A percentile compares a stretch with the other conserved stretches of the same genome.
These are phyloP conservation scores for Pseudonitzschia delicatissima DNA, from an alignment of 108 stramenopile genomes.

Conservation along the genomic window DNA sequence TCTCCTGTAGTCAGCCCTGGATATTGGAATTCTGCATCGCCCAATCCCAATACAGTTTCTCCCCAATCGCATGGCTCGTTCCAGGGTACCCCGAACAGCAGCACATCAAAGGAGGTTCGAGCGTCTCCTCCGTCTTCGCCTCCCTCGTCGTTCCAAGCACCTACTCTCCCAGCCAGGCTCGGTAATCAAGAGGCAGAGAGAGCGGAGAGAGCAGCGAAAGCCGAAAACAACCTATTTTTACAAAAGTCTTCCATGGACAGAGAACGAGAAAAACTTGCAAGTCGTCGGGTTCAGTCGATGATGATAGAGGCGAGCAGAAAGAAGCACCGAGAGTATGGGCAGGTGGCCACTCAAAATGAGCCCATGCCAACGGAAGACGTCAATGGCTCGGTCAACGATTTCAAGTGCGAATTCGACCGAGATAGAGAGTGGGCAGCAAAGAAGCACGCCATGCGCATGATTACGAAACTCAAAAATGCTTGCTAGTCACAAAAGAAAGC, in stretches of 20 bases:
- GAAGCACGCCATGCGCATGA: slow-evolving; percentile 21
- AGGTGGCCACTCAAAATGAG: not conserved
- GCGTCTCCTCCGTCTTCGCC: slow-evolving; percentile 6
- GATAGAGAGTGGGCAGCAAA: slow-evolving; percentile 28
- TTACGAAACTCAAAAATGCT: slow-evolving; percentile 3
- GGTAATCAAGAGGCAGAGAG: not conserved
- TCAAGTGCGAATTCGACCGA: slow-evolving; percentile 26
- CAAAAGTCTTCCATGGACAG: not conserved
- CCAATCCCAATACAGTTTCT: not conserved
- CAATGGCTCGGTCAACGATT: slow-evolving; percentile 23
- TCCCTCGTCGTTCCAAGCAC: slow-evolving; percentile 2
- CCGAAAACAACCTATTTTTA: not conserved
- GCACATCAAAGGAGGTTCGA: not conserved
- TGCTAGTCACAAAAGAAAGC: not conserved
- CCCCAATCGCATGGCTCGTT: slow-evolving; percentile 3
- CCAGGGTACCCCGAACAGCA: not conserved
- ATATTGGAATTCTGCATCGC: slow-evolving; percentile 25
- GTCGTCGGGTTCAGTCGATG: slow-evolving; percentile 6
- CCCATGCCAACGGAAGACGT: slow-evolving; percentile 23
- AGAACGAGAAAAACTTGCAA: slow-evolving; percentile 12
- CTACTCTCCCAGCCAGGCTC: slow-evolving; percentile 1
- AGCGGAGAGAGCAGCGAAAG: not conserved
- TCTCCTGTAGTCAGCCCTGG: slow-evolving; percentile 31
- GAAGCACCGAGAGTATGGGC: not conserved
- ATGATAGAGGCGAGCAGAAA: not conserved